Evolutionary conservation across 2,329 filamentous ascomycete genomes (phyloP), one percentile per base, ranked within the genome.

Genomic region (Colletotrichum sp.): DNA sequence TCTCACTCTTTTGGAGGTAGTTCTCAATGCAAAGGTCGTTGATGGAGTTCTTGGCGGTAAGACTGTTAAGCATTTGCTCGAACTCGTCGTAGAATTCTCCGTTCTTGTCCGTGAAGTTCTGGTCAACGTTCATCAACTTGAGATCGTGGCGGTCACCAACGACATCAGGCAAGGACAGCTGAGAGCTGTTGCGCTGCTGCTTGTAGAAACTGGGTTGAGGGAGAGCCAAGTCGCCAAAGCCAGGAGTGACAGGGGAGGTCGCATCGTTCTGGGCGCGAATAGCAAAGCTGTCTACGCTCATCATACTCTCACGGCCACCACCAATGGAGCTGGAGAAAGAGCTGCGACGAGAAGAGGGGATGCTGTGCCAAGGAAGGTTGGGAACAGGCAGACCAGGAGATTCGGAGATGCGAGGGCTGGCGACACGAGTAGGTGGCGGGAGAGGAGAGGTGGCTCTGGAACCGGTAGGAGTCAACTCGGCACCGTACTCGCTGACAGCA

Each of bases 101-200:
- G 38, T 88, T 91, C 62, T 89, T 88, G 80, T 94, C 92, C 8
- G 90, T 93, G 83, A 94, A 94, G 84, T 91, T 92, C 4, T 92
- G 92, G 78, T 92, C 91, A 1, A 94, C 90, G 71, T 93, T 91
- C 80, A 94, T 92, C 18, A 93, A 87, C 76, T 90, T 89, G 80
- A 89, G 92, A 79, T 92, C 89, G 69, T 89, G 89, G 80, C 92
- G 91, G 73, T 91, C 90, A 21, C 91, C 90, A 30, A 93, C 87
- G 34, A 93, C 87, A 4, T 87, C 87, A 69, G 91, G 85, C 6
- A 92, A 85, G 32, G 89, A 91, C 30, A 93, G 84, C 5, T 85
- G 84, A 3, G 88, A 90, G 60, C 84, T 82, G 75, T 83, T 85
- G 76, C 83, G 85, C 48, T 85, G 80, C 43, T 83, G 81, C 60